Evolutionary conservation across 257 asterid species (phyloP).

Genomic region (Penstemon newberryi): DNA sequence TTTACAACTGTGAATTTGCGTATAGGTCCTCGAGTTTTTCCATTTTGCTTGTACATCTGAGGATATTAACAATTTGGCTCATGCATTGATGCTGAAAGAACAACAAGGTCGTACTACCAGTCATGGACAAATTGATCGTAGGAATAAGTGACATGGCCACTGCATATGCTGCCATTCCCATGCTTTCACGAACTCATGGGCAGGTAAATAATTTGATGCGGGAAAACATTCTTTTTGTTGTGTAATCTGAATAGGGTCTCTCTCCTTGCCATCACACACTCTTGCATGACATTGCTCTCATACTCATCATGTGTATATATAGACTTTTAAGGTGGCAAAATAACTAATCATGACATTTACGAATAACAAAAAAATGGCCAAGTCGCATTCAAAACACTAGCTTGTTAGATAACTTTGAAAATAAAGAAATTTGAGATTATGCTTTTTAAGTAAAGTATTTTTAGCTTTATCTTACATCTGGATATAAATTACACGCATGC

Average conservation of each 20-base stretch:
- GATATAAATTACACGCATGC: not conserved
- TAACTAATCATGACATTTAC: not conserved
- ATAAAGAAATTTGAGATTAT: not conserved
- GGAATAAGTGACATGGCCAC: constrained; percentile 43
- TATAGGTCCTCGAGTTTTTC: constrained; percentile 56
- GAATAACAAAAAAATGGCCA: not conserved
- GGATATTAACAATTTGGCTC: constrained; percentile 54
- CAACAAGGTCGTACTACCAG: constrained; percentile 39
- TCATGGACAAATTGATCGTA: constrained; percentile 46
- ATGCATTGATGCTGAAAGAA: constrained; percentile 57
- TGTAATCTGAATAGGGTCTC: not conserved
- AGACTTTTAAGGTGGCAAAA: not conserved
- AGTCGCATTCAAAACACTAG: not conserved
- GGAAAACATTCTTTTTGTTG: not conserved
- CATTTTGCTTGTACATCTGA: constrained; percentile 62
- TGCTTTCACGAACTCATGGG: constrained; percentile 67
- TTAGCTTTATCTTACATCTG: not conserved
- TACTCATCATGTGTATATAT: not conserved
- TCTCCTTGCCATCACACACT: not conserved
- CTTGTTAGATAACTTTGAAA: not conserved
- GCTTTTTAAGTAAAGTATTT: not conserved
- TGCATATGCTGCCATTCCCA: constrained; percentile 45
- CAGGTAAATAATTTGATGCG: constrained; percentile 37
- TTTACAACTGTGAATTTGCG: constrained; percentile 7
- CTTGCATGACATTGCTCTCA: not conserved